Percentiles rank a stretch among this genome's conserved stretches.
phyloP scores from a whole-genome alignment of 1,284 basidiomycete genomes.

The Trametes versicolor region DNA sequence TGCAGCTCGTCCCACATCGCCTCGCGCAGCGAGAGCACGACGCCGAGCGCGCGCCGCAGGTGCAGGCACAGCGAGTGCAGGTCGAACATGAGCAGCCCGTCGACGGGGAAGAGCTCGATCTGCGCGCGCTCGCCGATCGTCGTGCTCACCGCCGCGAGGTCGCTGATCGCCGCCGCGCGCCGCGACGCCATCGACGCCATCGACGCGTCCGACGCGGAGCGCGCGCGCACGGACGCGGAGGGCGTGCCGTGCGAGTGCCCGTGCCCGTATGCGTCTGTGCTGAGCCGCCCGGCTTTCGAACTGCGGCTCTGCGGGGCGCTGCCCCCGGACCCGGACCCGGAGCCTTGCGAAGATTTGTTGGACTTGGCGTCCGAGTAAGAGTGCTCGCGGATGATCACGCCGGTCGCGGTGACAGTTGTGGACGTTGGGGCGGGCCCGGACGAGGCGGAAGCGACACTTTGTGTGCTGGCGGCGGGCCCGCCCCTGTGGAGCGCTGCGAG shows the following conservation, averaged over 20 bases:
- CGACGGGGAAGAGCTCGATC: slow-evolving; percentile 50
- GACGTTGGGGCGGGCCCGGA: not conserved
- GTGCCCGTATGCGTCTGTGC: slow-evolving; percentile 1
- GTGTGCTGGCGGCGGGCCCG: slow-evolving; percentile 12
- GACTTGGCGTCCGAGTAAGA: slow-evolving; percentile 20
- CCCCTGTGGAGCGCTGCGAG: slow-evolving; percentile 18
- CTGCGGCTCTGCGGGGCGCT: not conserved
- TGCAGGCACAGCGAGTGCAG: slow-evolving; percentile 76
- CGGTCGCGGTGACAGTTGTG: not conserved
- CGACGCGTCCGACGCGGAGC: slow-evolving; percentile 18
- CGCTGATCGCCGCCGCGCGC: slow-evolving; percentile 31
- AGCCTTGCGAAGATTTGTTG: not conserved
- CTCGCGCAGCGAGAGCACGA: slow-evolving; percentile 74
- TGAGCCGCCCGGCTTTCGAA: slow-evolving; percentile 14
- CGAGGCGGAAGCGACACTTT: slow-evolving; percentile 1
- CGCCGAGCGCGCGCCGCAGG: slow-evolving; percentile 67
- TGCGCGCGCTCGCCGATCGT: slow-evolving; percentile 29
- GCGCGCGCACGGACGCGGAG: not conserved
- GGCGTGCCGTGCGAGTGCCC: not conserved
- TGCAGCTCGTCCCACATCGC: slow-evolving; percentile 82
- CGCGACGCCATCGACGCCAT: slow-evolving; percentile 24
- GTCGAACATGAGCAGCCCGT: slow-evolving; percentile 57
- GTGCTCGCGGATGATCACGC: slow-evolving; percentile 18
- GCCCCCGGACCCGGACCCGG: not conserved
- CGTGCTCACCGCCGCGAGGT: slow-evolving; percentile 31